These are phyloP conservation scores for Capronia epimyces DNA, from an alignment of 2,329 filamentous ascomycete genomes.

Conservation along the genomic window DNA sequence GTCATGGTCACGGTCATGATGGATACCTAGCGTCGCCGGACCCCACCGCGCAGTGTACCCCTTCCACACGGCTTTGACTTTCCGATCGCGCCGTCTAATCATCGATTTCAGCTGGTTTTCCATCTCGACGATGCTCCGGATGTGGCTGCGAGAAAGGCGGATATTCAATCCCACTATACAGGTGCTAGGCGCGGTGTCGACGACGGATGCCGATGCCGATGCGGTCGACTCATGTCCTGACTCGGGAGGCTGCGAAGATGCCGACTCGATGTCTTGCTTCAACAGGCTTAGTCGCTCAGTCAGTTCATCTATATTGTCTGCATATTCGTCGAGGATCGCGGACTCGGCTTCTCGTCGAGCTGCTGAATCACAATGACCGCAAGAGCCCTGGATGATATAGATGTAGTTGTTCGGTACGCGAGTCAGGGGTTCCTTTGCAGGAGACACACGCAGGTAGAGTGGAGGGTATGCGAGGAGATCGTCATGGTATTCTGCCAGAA, in stretches of 20 bases:
- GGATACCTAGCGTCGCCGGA: conserved; percentile 22
- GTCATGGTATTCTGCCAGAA: conserved; percentile 6
- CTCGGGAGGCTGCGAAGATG: neutral
- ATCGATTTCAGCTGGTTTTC: conserved; percentile 18
- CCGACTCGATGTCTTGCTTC: conserved; percentile 8
- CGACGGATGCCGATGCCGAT: neutral
- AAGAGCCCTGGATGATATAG: conserved; percentile 21
- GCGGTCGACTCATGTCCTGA: neutral
- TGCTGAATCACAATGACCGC: conserved; percentile 21
- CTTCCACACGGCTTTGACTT: conserved; percentile 22
- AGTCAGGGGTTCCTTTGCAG: neutral
- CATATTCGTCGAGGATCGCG: conserved; percentile 15
- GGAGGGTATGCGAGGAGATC: conserved; percentile 14
- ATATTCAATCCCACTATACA: neutral
- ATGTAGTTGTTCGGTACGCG: conserved; percentile 11
- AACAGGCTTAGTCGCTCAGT: conserved; percentile 11
- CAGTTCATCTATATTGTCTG: conserved; percentile 10
- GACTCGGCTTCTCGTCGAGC: conserved; percentile 19
- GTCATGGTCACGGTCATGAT: conserved; percentile 5
- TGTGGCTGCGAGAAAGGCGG: conserved; percentile 3
- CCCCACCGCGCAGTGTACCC: conserved; percentile 27
- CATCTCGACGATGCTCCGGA: conserved; percentile 12
- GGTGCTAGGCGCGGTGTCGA: neutral
- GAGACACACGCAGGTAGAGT: conserved; percentile 3
- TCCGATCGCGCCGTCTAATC: conserved; percentile 15